Conservation (phyloP, 2,329 filamentous ascomycete genomes). For the Tolypocladium album region DNA sequence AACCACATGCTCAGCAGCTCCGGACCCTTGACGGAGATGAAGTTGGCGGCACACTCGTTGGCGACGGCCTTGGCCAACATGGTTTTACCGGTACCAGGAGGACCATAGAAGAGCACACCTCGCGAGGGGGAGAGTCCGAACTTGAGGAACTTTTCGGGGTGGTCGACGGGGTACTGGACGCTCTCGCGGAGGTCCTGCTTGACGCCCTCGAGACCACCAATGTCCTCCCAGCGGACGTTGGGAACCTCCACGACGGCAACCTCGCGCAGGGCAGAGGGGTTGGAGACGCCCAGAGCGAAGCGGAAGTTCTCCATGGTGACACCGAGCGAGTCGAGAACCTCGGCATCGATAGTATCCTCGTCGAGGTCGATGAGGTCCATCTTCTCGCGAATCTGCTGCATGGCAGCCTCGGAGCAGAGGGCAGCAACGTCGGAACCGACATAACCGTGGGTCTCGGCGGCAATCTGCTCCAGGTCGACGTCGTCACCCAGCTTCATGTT, state of each 20-base stretch:
- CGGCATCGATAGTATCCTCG: slow-evolving; percentile 96
- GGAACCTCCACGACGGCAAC: slow-evolving; percentile 98
- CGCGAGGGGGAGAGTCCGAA: slow-evolving; percentile 96
- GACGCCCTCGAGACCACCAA: slow-evolving; percentile 95
- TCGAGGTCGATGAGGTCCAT: slow-evolving; percentile 99
- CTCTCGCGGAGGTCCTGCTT: slow-evolving; percentile 99
- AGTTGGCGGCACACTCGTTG: slow-evolving; percentile 98
- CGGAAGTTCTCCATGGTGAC: slow-evolving; percentile 99
- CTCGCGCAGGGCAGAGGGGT: slow-evolving; percentile 96
- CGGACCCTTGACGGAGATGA: slow-evolving; percentile 98
- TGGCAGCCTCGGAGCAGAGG: slow-evolving; percentile 96
- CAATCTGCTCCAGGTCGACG: slow-evolving; percentile 93
- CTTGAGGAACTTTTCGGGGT: slow-evolving; percentile 99
- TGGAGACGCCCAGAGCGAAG: slow-evolving; percentile 93
- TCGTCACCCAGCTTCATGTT: slow-evolving; percentile 99
- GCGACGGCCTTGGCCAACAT: slow-evolving; percentile 98
- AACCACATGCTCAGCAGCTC: slow-evolving; percentile 99
- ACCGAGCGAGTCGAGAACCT: slow-evolving; percentile 94
- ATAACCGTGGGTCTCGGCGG: slow-evolving; percentile 96
- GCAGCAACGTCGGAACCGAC: slow-evolving; percentile 97
- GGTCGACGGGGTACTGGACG: slow-evolving; percentile 97
- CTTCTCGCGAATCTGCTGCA: slow-evolving; percentile 99
- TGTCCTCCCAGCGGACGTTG: slow-evolving; percentile 99
- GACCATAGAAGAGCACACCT: slow-evolving; percentile 97
- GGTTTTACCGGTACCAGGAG: slow-evolving; percentile 99